Conservation (phyloP, 768 basidiomycete genomes). For the Roridomyces roridus region DNA sequence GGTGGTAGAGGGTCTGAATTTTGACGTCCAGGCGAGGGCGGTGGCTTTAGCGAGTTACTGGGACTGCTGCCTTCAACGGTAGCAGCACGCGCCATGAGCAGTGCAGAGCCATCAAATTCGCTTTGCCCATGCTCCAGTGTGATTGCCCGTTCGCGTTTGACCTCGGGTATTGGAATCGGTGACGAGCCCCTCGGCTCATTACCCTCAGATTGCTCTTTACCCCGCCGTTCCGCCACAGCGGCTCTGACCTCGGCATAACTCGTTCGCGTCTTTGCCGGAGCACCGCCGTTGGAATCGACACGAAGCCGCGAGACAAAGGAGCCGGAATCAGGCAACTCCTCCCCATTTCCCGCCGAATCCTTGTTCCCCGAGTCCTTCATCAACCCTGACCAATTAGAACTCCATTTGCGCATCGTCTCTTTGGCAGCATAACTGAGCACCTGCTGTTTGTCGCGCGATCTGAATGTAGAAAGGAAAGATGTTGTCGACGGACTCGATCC, state of each 20-base stretch:
- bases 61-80: not conserved
- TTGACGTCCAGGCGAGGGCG: constrained; percentile 6
- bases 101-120: constrained; percentile 4
- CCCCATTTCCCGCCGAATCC: constrained; percentile 31
- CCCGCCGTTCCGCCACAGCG: constrained; percentile 72
- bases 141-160: constrained; percentile 22
- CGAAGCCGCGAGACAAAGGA: constrained; percentile 41
- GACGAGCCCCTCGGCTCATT: constrained; percentile 22
- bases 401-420: constrained; percentile 93
- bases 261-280: constrained; percentile 50
- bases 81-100: constrained; percentile 13
- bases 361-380: constrained; percentile 53
- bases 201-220: constrained; percentile 44
- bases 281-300: constrained; percentile 33
- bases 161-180: constrained; percentile 31
- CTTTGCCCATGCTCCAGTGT: constrained; percentile 22
- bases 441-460: constrained; percentile 89
- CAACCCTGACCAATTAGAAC: constrained; percentile 76
- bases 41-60: not conserved
- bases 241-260: constrained; percentile 80
- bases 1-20: not conserved
- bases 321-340: constrained; percentile 51
- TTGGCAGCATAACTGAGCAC: constrained; percentile 84
- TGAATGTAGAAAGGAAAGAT: constrained; percentile 80
- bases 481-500: constrained; percentile 38